Base-by-base conservation (phyloP, 2,329 filamentous ascomycete genomes). In the Epichloe gansuensis region DNA sequence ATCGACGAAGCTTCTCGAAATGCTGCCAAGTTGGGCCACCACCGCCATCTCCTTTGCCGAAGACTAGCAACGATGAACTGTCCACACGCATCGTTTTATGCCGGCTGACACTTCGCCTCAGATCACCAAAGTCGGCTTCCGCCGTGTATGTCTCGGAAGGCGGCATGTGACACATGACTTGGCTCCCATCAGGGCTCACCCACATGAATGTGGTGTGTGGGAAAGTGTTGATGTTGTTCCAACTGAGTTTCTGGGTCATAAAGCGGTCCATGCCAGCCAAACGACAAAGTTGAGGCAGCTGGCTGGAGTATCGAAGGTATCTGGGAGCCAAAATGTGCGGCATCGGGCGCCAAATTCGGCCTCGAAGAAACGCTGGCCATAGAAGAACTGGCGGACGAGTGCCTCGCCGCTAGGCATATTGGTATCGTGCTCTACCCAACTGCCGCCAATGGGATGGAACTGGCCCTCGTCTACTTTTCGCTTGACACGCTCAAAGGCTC, bases 221-320 rank as follows among this genome's bases (percentile, higher is more conserved):
- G 72, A 97, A 98, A 64, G 87, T 95, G 72, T 97, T 97, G 77
- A 97, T 97, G 67, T 97, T 97, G 74, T 97, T 97, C 93, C 93
- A 98, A 74, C 91, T 97, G 55, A 98, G 76, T 73, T 98, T 98
- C 69, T 98, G 93, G 0, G 93, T 98, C 63, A 98, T 86, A 75
- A 98, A 98, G 37, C 91, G 82, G 54, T 81, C 87, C 93, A 98
- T 97, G 21, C 90, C 91, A n/a, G 93, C 87, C 31, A 96, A 74
- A 3, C 91, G 86, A 65, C 90, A 97, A 43, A 98, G 75, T 65
- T 98, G 93, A 12, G 93, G 93, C 43, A 98, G 78, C 69, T 98
- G 93, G 48, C 86, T 86, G 0, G 91, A 96, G 71, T 98, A 98
- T 13, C 93, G 71, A 98, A 98, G 0, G 93, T 98, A 67, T 98